Evolutionary conservation across 352 stramenopile genomes (phyloP).

Genomic region (Phytophthora megakarya): DNA sequence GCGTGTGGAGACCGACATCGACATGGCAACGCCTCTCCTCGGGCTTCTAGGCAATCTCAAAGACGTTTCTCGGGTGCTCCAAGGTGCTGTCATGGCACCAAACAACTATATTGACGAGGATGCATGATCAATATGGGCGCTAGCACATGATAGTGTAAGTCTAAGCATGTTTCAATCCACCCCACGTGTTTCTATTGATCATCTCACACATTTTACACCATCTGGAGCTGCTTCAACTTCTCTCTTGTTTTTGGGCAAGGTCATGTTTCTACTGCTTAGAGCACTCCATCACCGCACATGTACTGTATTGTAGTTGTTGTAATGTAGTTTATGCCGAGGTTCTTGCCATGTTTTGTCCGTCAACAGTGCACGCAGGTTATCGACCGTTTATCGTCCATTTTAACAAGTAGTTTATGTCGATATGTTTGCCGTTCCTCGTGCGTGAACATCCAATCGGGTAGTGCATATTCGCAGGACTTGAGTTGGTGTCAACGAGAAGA

Average conservation of each 20-base stretch:
- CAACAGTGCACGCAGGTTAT: too few relatives aligned
- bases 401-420: background rate
- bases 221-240: constrained; percentile 11
- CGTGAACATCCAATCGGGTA: constrained; percentile 26
- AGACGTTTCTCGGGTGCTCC: constrained; percentile 30
- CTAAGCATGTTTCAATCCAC: constrained; percentile 6
- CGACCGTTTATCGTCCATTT: too few relatives aligned
- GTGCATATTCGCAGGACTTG: constrained; percentile 51
- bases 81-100: constrained; percentile 24
- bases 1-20: constrained; percentile 35
- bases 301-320: too few relatives aligned
- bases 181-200: constrained; percentile 8
- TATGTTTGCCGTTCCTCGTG: constrained; percentile 1
- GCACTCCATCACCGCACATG: too few relatives aligned
- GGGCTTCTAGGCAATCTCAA: constrained; percentile 30
- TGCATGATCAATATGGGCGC: constrained; percentile 3
- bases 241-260: constrained; percentile 2
- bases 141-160: background rate
- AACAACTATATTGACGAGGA: constrained; percentile 20
- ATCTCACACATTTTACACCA: constrained; percentile 9
- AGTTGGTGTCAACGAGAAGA: constrained; percentile 50
- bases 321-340: too few relatives aligned
- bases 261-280: constrained; percentile 15
- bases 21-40: constrained; percentile 34
- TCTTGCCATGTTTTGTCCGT: too few relatives aligned